A percentile compares a stretch with the other conserved stretches of the same genome.
Evolutionary conservation across 129 eudicot genomes (phyloP).

Genomic region (Pittosporum tobira): DNA sequence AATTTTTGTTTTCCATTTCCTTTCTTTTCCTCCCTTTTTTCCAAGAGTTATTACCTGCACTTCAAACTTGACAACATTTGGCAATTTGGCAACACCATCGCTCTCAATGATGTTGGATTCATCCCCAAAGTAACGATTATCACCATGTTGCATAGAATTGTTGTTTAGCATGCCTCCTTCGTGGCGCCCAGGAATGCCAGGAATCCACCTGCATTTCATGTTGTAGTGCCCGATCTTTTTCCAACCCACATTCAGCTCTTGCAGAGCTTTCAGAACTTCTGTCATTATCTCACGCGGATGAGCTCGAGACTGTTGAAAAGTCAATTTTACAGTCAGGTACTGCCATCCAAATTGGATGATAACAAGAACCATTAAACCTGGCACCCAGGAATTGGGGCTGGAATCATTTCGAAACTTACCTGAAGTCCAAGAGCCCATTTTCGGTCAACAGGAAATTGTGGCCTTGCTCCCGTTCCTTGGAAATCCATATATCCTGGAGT

Average conservation of each 20-base stretch:
- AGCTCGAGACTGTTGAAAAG: slow-evolving; percentile 68
- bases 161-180: slow-evolving; percentile 42
- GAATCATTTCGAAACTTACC: slow-evolving; percentile 28
- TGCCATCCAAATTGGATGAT: neutral
- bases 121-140: slow-evolving; percentile 56
- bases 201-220: slow-evolving; percentile 91
- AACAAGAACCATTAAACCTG: neutral
- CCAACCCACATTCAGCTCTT: slow-evolving; percentile 89
- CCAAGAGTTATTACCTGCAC: slow-evolving; percentile 54
- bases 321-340: neutral
- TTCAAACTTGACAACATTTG: slow-evolving; percentile 81
- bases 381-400: neutral
- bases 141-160: slow-evolving; percentile 54
- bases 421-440: slow-evolving; percentile 99
- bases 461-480: slow-evolving; percentile 54
- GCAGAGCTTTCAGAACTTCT: slow-evolving; percentile 87
- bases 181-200: slow-evolving; percentile 39
- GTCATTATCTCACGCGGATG: slow-evolving; percentile 96
- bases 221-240: slow-evolving; percentile 93
- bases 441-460: slow-evolving; percentile 54
- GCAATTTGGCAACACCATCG: slow-evolving; percentile 36
- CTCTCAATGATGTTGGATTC: slow-evolving; percentile 65
- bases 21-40: too few species aligned
- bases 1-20: too few species aligned
- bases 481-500: slow-evolving; percentile 53